Evolutionary conservation across 331 rosid genomes (phyloP), one percentile per base, ranked within the genome.

Genomic region (Quercus phellos): DNA sequence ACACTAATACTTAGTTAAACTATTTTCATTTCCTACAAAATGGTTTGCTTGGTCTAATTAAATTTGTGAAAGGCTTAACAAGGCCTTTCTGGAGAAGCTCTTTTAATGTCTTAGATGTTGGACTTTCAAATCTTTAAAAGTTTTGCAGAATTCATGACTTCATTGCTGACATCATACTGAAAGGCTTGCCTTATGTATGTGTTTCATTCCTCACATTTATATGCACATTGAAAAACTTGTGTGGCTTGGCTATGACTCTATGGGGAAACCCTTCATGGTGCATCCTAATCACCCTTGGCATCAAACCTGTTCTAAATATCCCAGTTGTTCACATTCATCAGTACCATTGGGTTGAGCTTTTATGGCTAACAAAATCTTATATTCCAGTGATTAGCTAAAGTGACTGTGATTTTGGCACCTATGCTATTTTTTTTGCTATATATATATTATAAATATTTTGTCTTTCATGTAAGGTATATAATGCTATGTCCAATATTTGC

Each of bases 251-350:
- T 38, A 38, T 8, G 46, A 8, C 46, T 38, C 91, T 53, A 6
- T 87, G 87, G 8, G 87, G 84, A 54, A 46, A 83, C 81, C 86
- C 74, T 80, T 88, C 72, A 84, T 78, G 9, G 89, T 69, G 24
- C 89, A 82, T 85, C 91, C 22, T 64, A 55, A 13, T 82, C 80
- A 6, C 75, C 87, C 72, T 76, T 73, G 3, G 66, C 50, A 63
- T 85, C 85, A 1, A 87, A 77, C 38, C 50, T 58, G 21, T 78
- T 80, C 81, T 79, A 82, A 18, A 73, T 29, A 1, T n/a, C 69
- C 6, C 69, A 29, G 10, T n/a, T 16, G 30, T 22, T 59, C 43
- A 27, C 69, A 29, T 63, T 5, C 69, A 29, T 27, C 21, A 5
- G 42, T 29, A 30, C 22, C 19, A 27, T 17, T 66, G 29, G 16